A percentile compares a stretch with the other conserved stretches of the same genome.
These are phyloP conservation scores for Phaffia rhodozyma DNA, from an alignment of 1,284 basidiomycete genomes.

Conservation along the genomic window DNA sequence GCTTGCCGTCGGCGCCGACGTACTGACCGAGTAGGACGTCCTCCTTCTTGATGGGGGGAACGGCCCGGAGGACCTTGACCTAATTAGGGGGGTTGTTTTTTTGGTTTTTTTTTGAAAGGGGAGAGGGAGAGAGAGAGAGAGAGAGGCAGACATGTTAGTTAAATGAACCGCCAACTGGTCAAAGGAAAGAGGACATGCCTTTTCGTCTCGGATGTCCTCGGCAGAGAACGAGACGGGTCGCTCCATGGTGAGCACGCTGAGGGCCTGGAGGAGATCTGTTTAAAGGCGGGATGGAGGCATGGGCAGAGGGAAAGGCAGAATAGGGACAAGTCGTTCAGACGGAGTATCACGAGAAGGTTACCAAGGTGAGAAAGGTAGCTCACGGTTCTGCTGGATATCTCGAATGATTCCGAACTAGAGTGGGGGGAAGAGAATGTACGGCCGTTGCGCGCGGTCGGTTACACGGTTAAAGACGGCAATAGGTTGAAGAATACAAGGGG, in stretches of 20 bases:
- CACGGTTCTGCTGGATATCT: conserved; percentile 91
- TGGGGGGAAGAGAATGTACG: neutral
- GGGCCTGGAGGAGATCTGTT: conserved; percentile 78
- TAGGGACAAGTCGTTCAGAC: neutral
- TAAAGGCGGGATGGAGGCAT: conserved; percentile 4
- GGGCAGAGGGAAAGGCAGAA: conserved; percentile 3
- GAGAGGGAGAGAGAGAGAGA: conserved; percentile 21
- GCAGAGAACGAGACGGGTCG: conserved; percentile 91
- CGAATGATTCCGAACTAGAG: conserved; percentile 78
- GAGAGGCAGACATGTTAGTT: conserved; percentile 19
- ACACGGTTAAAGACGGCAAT: neutral
- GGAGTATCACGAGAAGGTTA: neutral
- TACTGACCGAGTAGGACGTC: conserved; percentile 89
- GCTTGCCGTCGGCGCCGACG: conserved; percentile 72
- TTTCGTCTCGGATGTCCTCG: conserved; percentile 94
- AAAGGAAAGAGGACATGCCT: conserved; percentile 44
- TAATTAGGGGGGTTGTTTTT: conserved; percentile 30
- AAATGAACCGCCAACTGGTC: too few species aligned
- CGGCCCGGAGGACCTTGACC: conserved; percentile 88
- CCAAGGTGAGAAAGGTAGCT: conserved; percentile 33
- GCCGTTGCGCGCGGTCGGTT: neutral
- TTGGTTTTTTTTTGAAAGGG: conserved; percentile 19
- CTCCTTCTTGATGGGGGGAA: conserved; percentile 61
- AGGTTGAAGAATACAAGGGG: too few species aligned
- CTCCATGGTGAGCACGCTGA: conserved; percentile 89